Conservation (phyloP, 768 basidiomycete species). For the Psilocybe tampanensis region DNA sequence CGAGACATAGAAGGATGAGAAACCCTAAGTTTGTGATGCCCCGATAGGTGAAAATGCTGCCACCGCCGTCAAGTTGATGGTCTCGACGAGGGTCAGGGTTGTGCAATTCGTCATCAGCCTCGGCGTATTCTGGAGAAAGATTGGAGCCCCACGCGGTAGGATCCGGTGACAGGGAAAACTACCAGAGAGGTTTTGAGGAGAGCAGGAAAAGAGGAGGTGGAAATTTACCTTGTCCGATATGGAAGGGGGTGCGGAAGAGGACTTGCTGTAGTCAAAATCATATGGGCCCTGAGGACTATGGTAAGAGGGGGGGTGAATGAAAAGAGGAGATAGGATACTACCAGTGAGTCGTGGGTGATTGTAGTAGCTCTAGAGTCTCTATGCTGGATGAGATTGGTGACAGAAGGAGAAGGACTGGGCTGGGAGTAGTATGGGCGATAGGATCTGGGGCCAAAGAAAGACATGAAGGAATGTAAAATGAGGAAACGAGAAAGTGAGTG, state of each 20-base stretch:
- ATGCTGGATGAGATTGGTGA: constrained; percentile 49
- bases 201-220: background rate
- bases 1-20: constrained; percentile 54
- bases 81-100: constrained; percentile 72
- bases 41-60: constrained; percentile 62
- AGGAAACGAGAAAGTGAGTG: constrained; percentile 5
- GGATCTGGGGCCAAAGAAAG: constrained; percentile 36
- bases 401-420: constrained; percentile 47
- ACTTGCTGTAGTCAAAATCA: constrained; percentile 12
- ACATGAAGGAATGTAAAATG: constrained; percentile 27
- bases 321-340: constrained; percentile 24
- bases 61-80: constrained; percentile 46
- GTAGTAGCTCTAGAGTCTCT: constrained; percentile 15
- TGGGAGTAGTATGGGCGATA: constrained; percentile 44
- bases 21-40: constrained; percentile 77
- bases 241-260: constrained; percentile 28
- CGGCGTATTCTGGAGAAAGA: constrained; percentile 54
- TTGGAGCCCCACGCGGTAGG: constrained; percentile 74
- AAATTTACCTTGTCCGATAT: constrained; percentile 58
- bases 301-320: background rate
- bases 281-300: constrained; percentile 14
- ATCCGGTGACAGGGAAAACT: constrained; percentile 79
- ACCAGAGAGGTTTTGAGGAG: constrained; percentile 2
- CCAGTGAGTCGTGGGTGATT: constrained; percentile 45
- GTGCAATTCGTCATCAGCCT: constrained; percentile 74